Percentiles rank a stretch among this genome's conserved stretches.
phyloP scores from a whole-genome alignment of 768 basidiomycete genomes.

The Panellus pusillus region DNA sequence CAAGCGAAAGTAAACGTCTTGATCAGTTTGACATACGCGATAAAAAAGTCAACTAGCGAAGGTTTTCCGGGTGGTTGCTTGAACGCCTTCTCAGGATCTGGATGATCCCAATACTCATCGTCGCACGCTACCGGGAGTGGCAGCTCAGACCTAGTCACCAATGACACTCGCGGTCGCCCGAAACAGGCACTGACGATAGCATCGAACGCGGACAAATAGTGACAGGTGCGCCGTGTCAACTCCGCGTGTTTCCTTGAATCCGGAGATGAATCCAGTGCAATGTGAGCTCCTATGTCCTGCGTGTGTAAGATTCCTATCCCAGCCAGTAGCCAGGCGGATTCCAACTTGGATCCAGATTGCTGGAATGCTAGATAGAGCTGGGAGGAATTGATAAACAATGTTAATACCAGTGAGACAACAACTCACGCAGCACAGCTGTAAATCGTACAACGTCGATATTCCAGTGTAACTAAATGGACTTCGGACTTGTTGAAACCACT shows the following conservation, averaged over 20 bases:
- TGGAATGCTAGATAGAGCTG: constrained; percentile 37
- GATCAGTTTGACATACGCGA: constrained; percentile 41
- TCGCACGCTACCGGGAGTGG: constrained; percentile 53
- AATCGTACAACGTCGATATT: constrained; percentile 53
- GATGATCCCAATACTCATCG: constrained; percentile 48
- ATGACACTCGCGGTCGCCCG: constrained; percentile 45
- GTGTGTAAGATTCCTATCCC: constrained; percentile 49
- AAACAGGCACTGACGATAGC: constrained; percentile 36
- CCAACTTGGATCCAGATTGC: constrained; percentile 39
- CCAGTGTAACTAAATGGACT: constrained; percentile 49
- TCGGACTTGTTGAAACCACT: constrained; percentile 47
- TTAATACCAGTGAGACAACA: constrained; percentile 22
- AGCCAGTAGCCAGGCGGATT: constrained; percentile 41
- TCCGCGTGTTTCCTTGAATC: constrained; percentile 36
- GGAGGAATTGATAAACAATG: background rate
- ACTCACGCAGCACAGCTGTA: constrained; percentile 51
- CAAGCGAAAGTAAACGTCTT: constrained; percentile 48
- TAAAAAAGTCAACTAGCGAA: constrained; percentile 38
- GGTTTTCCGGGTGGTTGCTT: constrained; percentile 49
- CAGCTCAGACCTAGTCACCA: constrained; percentile 42
- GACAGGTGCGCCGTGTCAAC: constrained; percentile 41
- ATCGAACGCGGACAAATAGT: constrained; percentile 31
- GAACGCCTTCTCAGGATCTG: constrained; percentile 39
- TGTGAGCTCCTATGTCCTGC: constrained; percentile 46
- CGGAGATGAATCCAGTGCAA: constrained; percentile 32